A percentile compares a stretch with the other conserved stretches of the same genome.
Evolutionary conservation across 139 green algal genomes (phyloP).

Genomic region (Tetradesmus obliquus): DNA sequence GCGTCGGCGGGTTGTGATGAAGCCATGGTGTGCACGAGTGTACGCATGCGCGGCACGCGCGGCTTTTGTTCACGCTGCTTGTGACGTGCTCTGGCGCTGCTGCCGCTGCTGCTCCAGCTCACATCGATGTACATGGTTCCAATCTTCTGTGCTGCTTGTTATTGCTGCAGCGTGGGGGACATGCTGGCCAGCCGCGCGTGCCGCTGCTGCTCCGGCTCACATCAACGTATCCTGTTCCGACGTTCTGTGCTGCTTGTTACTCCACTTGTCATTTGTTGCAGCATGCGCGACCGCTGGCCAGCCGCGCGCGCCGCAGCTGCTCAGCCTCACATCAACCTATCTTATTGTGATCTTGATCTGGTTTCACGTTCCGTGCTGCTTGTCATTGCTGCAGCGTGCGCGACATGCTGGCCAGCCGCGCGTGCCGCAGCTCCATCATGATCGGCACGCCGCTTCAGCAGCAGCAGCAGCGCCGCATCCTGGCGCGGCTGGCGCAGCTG

Average conservation of each 20-base stretch:
- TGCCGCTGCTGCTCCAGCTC: not conserved
- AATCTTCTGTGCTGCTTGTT: not conserved
- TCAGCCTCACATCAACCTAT: no score
- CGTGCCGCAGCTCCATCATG: constrained; percentile 96
- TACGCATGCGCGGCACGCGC: not conserved
- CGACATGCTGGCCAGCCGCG: constrained; percentile 92
- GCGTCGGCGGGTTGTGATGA: not conserved
- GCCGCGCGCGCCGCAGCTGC: constrained; percentile 90
- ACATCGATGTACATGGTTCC: no score
- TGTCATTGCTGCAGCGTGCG: constrained; percentile 71
- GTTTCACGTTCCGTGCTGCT: not conserved
- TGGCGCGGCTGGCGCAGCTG: constrained; percentile 81
- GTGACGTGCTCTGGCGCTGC: not conserved
- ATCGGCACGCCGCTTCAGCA: constrained; percentile 85
- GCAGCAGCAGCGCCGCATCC: constrained; percentile 76
- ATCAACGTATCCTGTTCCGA: no score
- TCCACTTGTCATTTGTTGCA: constrained; percentile 43
- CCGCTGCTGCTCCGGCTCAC: not conserved
- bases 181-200: constrained; percentile 96
- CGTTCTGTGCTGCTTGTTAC: not conserved
- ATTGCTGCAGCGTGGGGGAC: constrained; percentile 74
- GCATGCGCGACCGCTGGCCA: constrained; percentile 92
- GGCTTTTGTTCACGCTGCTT: not conserved
- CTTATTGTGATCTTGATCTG: not conserved
- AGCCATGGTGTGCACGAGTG: not conserved